These are phyloP conservation scores for Chlamydomonas sp. DNA, from an alignment of 139 green algal genomes.

Conservation along the genomic window DNA sequence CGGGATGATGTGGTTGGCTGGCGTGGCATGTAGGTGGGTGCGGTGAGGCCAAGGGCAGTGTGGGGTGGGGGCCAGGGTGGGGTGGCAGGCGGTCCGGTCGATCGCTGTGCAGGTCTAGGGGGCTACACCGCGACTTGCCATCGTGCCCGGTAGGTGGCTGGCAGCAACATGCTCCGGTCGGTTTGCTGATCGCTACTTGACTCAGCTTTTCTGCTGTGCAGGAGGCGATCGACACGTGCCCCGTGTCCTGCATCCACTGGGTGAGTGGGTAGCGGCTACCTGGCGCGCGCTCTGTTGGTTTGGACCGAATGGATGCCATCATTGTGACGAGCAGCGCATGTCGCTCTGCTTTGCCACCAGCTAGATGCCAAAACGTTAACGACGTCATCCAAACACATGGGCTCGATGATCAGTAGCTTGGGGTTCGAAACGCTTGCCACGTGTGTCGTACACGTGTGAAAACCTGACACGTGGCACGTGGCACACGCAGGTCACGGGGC, in stretches of 20 bases:
- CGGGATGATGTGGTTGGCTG: too few species aligned
- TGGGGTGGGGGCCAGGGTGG: too few species aligned
- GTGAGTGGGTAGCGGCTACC: conserved; percentile 1
- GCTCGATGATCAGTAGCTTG: background rate
- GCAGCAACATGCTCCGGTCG: too few species aligned
- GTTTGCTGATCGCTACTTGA: background rate
- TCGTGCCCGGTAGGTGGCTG: too few species aligned
- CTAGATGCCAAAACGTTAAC: background rate
- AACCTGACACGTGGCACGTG: background rate
- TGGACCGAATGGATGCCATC: background rate
- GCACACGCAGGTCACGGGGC: conserved; percentile 46
- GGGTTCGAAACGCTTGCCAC: background rate
- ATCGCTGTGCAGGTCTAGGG: too few species aligned
- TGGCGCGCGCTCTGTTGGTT: background rate
- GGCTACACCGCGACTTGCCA: too few species aligned
- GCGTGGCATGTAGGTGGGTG: too few species aligned
- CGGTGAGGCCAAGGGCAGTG: too few species aligned
- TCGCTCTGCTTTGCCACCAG: background rate
- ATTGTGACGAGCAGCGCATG: background rate
- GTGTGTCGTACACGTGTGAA: background rate
- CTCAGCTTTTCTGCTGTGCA: conserved; percentile 15
- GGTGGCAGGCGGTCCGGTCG: too few species aligned
- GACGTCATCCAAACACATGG: background rate
- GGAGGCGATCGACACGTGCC: conserved; percentile 67
- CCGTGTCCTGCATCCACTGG: conserved; percentile 64